Conservation (phyloP, 345 rosid species). For the Sonneratia caseolaris region DNA sequence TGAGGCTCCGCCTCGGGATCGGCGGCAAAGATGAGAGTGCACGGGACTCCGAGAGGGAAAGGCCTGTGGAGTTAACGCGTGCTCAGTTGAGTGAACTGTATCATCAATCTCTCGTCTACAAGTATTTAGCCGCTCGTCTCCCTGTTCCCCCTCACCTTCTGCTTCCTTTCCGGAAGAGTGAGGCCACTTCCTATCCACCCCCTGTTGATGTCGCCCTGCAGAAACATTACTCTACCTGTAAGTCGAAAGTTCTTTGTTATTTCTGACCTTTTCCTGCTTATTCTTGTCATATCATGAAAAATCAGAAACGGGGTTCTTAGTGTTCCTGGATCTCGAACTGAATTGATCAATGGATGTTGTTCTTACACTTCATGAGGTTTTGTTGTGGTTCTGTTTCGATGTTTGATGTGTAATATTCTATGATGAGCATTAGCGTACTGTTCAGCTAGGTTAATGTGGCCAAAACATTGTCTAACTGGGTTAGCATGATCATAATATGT, state of each 20-base stretch:
- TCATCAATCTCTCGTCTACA: conserved; percentile 35
- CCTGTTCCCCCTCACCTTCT: conserved; percentile 43
- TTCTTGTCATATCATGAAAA: neutral
- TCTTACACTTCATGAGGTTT: neutral
- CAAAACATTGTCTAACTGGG: too few relatives aligned
- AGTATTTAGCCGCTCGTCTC: conserved; percentile 37
- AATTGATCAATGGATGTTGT: neutral
- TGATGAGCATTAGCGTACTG: neutral
- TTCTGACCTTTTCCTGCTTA: neutral
- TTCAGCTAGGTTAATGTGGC: too few relatives aligned
- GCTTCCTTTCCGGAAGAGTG: conserved; percentile 31
- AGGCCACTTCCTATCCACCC: neutral
- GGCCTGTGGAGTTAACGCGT: conserved; percentile 22
- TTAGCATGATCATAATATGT: too few relatives aligned
- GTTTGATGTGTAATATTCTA: neutral
- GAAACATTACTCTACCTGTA: neutral
- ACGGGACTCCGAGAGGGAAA: neutral
- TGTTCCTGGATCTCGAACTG: neutral
- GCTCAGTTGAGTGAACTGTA: conserved; percentile 46
- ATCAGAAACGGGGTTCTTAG: neutral
- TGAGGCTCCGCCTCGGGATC: conserved; percentile 4
- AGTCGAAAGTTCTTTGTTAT: neutral
- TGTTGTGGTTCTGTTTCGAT: neutral
- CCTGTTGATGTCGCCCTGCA: neutral
- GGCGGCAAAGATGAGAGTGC: neutral